phyloP scores from a whole-genome alignment of 2,329 filamentous ascomycete species.

The Botryotinia globosa region DNA sequence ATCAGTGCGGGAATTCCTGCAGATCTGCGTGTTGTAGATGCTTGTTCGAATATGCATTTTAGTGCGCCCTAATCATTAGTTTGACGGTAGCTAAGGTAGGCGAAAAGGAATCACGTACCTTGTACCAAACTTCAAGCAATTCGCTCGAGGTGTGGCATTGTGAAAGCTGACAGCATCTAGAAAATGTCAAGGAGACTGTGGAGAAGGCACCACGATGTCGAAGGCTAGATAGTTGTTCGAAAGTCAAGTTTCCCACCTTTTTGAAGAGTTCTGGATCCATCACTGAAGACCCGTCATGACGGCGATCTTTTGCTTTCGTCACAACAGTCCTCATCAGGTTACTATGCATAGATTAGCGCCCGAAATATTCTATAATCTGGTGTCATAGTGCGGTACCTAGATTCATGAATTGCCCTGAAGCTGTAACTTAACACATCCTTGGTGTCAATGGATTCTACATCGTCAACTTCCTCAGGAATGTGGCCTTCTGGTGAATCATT shows the following conservation, averaged over 20 bases:
- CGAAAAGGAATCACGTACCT: conserved; percentile 45
- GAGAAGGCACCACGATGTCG: conserved; percentile 92
- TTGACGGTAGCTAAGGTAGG: conserved; percentile 23
- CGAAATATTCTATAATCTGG: not conserved
- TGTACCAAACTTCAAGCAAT: conserved; percentile 66
- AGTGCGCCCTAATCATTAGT: conserved; percentile 54
- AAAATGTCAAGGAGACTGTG: conserved; percentile 86
- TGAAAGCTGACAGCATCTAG: conserved; percentile 68
- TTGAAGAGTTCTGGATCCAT: conserved; percentile 58
- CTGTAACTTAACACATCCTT: conserved; percentile 93
- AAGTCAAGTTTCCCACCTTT: conserved; percentile 69
- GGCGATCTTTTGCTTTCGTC: conserved; percentile 46
- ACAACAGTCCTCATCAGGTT: conserved; percentile 66
- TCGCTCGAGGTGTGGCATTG: conserved; percentile 18
- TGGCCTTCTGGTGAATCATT: conserved; percentile 94
- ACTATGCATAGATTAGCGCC: conserved; percentile 45
- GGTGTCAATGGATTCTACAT: conserved; percentile 68
- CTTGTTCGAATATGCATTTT: conserved; percentile 68
- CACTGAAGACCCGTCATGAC: conserved; percentile 43
- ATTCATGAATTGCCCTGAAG: conserved; percentile 92
- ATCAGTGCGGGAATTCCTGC: conserved; percentile 88
- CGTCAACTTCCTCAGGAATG: conserved; percentile 71
- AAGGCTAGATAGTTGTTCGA: conserved; percentile 76
- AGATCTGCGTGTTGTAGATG: conserved; percentile 82
- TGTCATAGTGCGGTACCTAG: conserved; percentile 60